Evolutionary conservation across 768 basidiomycete species (phyloP).

Genomic region (Porphyrellus cyaneotinctus): DNA sequence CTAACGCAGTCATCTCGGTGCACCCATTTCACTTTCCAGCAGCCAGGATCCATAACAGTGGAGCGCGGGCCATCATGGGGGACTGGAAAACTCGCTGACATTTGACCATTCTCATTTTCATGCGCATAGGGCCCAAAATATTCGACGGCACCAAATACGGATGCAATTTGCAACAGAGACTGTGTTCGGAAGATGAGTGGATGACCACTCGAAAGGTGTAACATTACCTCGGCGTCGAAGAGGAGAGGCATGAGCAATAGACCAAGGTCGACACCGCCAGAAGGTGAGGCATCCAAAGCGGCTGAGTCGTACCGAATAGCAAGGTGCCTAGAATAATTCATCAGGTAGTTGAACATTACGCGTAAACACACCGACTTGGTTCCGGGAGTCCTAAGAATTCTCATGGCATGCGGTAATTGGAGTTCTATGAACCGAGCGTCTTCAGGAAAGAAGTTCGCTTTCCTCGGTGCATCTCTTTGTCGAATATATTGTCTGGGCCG

Average conservation of each 20-base stretch:
- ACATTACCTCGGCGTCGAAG: constrained; percentile 55
- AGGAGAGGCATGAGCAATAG: constrained; percentile 54
- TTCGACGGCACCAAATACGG: constrained; percentile 65
- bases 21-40: constrained; percentile 79
- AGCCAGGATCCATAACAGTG: constrained; percentile 50
- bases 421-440: constrained; percentile 36
- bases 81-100: constrained; percentile 29
- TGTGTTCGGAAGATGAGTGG: constrained; percentile 23
- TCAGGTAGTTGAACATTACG: background rate
- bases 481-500: constrained; percentile 23
- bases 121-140: constrained; percentile 38
- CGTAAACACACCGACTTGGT: constrained; percentile 43
- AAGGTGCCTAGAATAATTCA: constrained; percentile 29
- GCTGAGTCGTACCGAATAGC: constrained; percentile 53
- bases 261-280: constrained; percentile 15
- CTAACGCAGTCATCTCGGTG: constrained; percentile 71
- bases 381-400: constrained; percentile 49
- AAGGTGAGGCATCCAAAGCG: constrained; percentile 33
- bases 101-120: constrained; percentile 19
- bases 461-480: constrained; percentile 15
- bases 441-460: constrained; percentile 10
- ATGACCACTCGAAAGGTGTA: background rate
- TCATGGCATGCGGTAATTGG: constrained; percentile 57
- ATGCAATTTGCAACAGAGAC: constrained; percentile 50
- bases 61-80: constrained; percentile 59